Base-by-base conservation (phyloP, 1,284 basidiomycete species). In the Megacollybia platyphylla region DNA sequence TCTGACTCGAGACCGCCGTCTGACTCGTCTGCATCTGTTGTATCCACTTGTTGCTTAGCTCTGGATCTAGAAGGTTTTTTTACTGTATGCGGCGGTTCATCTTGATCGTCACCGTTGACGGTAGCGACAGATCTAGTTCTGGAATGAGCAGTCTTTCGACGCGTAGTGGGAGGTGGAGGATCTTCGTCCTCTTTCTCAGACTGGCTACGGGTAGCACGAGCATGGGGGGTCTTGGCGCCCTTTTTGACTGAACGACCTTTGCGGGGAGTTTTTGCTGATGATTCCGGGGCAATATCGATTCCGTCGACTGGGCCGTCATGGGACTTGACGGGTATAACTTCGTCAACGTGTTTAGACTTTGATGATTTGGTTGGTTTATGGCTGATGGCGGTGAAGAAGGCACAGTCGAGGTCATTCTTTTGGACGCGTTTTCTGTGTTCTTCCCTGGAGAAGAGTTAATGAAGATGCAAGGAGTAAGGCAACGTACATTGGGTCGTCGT, bases 401-500 rank as follows among this genome's bases (percentile, higher is more conserved):
- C 11, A 7, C 31, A 34, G 31, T 34, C 15, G 3, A 34, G 9
- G 60, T 59, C 0, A 64, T 58, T 40, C 54, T 72, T 73, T 39
- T 59, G 58, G 36, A 67, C 68, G 39, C 81, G 75, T 49, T 71
- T 72, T 28, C 65, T 65, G 51, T 85, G 82, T 54, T 85, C 79
- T 54, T 79, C 68, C 40, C 80, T 83, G 52, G 44, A 40, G 43
- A 48, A 44, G 43, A 49, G 34, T 51, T 30, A 38, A 28, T 43
- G 7, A 3, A 40, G 4, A 39, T 38, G 32, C 34, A 32, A 29
- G 36, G 13, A 40, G 15, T 18, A 11, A 18, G 48, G 54, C 28
- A 32, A 60, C 77, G 42, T 60, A 85, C 88, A 76, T 58, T 17
- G 88, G 88, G 55, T 90, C 78, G 55, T 92, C 88, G 8, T 71